These are phyloP conservation scores for Rhododendron vialii DNA, from an alignment of 148 eudicot species.

Conservation along the genomic window DNA sequence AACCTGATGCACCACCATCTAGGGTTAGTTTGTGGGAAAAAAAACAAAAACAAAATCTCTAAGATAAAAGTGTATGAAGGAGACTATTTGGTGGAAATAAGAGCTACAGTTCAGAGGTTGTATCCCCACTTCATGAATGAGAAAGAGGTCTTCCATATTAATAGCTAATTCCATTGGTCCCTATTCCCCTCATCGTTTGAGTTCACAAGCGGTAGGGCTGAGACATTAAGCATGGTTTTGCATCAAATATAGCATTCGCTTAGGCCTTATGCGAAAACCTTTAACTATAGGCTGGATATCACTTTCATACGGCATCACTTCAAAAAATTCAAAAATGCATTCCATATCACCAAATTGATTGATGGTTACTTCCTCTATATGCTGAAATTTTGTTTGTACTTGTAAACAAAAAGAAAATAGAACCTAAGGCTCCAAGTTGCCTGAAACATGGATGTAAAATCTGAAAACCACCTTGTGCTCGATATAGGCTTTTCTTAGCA, in stretches of 20 bases:
- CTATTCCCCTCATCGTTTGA: background rate
- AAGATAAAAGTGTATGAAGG: background rate
- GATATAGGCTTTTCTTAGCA: background rate
- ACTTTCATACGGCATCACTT: background rate
- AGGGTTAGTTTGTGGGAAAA: background rate
- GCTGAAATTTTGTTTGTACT: too few relatives aligned
- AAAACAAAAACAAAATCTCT: too few relatives aligned
- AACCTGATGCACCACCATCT: background rate
- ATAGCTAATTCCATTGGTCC: background rate
- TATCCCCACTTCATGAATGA: background rate
- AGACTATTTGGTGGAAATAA: background rate
- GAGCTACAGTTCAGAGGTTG: background rate
- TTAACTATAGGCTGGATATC: background rate
- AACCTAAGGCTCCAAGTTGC: background rate
- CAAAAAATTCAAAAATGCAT: background rate
- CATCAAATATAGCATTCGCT: background rate
- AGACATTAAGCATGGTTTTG: background rate
- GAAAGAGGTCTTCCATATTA: background rate
- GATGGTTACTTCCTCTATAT: background rate
- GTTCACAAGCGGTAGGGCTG: background rate
- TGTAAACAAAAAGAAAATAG: background rate
- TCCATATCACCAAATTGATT: background rate
- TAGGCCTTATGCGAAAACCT: background rate
- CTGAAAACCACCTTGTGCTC: background rate
- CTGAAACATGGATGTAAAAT: background rate